These are phyloP conservation scores for Circinella umbellata DNA, from an alignment of 371 early-diverging fungal species.

Conservation along the genomic window DNA sequence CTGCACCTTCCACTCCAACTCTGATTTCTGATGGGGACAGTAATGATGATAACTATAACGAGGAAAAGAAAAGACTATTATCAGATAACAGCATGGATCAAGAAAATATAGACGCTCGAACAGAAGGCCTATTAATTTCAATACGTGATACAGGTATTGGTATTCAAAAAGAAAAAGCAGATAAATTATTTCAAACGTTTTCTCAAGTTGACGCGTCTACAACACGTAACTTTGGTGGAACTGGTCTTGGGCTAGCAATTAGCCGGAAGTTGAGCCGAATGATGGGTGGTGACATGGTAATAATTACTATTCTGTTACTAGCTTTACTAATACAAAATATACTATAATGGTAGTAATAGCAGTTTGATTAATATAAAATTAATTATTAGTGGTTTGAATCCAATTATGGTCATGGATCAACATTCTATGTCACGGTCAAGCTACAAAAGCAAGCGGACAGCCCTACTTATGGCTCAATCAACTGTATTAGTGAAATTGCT, in stretches of 20 bases:
- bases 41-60: too few species aligned
- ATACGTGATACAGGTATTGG: slow-evolving; percentile 74
- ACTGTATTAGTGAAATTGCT: slow-evolving; percentile 19
- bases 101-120: background rate
- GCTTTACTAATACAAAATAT: background rate
- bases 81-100: background rate
- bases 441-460: slow-evolving; percentile 22
- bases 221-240: slow-evolving; percentile 60
- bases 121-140: slow-evolving; percentile 30
- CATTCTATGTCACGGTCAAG: slow-evolving; percentile 46
- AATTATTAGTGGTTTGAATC: slow-evolving; percentile 50
- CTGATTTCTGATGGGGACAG: background rate
- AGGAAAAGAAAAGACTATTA: background rate
- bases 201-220: slow-evolving; percentile 63
- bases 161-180: slow-evolving; percentile 55
- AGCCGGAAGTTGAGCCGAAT: slow-evolving; percentile 50
- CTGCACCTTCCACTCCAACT: background rate
- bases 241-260: slow-evolving; percentile 60
- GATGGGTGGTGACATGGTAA: slow-evolving; percentile 63
- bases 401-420: slow-evolving; percentile 47
- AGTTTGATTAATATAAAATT: background rate
- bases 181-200: slow-evolving; percentile 63
- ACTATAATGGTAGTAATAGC: background rate
- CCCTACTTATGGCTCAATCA: slow-evolving; percentile 30
- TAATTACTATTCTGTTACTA: background rate